phyloP scores from a whole-genome alignment of 1,139 yeast genomes.

The Meyerozyma elateridarum region DNA sequence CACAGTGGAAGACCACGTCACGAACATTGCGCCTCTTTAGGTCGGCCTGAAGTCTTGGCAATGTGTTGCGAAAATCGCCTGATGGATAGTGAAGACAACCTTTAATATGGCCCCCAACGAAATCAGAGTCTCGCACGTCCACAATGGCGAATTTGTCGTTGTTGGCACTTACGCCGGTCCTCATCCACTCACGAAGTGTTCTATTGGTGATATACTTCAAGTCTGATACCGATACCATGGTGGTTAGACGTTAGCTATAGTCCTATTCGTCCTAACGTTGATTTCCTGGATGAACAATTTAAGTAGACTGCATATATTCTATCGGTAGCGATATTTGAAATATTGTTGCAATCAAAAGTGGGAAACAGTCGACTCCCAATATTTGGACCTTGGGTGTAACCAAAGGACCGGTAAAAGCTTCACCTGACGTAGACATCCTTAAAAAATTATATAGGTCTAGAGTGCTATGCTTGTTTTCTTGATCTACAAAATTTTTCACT shows the following conservation, averaged over 20 bases:
- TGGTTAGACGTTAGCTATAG: no score
- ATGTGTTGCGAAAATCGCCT: conserved; percentile 34
- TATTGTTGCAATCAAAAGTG: no score
- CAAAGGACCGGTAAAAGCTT: no score
- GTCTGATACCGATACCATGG: conserved; percentile 7
- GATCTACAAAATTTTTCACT: no score
- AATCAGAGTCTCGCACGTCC: conserved; percentile 16
- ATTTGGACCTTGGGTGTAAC: no score
- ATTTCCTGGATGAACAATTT: background rate
- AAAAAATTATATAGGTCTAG: no score
- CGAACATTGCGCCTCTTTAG: conserved; percentile 30
- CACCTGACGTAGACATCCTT: no score
- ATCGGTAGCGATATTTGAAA: no score
- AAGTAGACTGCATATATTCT: background rate
- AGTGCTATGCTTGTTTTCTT: no score
- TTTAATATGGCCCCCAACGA: conserved; percentile 61
- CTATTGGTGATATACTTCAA: conserved; percentile 12
- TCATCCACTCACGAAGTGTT: conserved; percentile 12
- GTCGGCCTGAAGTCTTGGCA: conserved; percentile 39
- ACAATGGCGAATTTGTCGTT: conserved; percentile 12
- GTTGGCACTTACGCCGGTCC: conserved; percentile 7
- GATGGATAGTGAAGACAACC: conserved; percentile 63
- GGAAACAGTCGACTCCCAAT: no score
- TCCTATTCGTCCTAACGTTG: no score
- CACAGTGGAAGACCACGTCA: conserved; percentile 84